Evolutionary conservation across 75 land plant genomes (phyloP).

Genomic region (Pinus albicaulis): DNA sequence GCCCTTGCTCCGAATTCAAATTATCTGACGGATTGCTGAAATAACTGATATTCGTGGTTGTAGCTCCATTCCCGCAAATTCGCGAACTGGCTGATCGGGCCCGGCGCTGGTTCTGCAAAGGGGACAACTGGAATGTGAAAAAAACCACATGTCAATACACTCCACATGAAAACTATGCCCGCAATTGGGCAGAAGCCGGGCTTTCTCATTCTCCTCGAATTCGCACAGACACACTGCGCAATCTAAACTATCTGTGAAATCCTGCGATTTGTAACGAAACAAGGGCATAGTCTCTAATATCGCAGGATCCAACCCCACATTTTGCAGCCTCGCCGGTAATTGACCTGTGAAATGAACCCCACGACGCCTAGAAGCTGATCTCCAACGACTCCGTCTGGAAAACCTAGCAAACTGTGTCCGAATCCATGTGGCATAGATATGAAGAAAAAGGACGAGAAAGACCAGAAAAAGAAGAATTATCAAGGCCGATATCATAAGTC

Average conservation of each 20-base stretch:
- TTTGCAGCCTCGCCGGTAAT: background rate
- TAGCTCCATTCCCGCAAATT: no score
- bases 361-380: background rate
- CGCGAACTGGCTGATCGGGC: background rate
- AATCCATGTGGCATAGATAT: slow-evolving; percentile 45
- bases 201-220: slow-evolving; percentile 50
- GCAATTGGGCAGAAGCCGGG: slow-evolving; percentile 44
- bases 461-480: slow-evolving; percentile 33
- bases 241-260: slow-evolving; percentile 9
- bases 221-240: slow-evolving; percentile 64
- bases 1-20: no score
- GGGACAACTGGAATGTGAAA: slow-evolving; percentile 64
- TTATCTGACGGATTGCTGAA: no score
- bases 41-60: no score
- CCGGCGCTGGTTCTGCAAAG: slow-evolving; percentile 33
- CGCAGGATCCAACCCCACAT: slow-evolving; percentile 36
- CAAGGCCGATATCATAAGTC: slow-evolving; percentile 34
- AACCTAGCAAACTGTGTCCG: slow-evolving; percentile 13
- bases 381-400: background rate
- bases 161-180: slow-evolving; percentile 56
- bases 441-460: slow-evolving; percentile 25
- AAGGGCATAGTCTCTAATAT: slow-evolving; percentile 46
- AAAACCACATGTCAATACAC: slow-evolving; percentile 69
- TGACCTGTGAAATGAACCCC: background rate
- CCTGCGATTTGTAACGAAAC: slow-evolving; percentile 20